phyloP scores from a whole-genome alignment of 2,329 filamentous ascomycete species.

The Arthrobotrys sphaeroides region DNA sequence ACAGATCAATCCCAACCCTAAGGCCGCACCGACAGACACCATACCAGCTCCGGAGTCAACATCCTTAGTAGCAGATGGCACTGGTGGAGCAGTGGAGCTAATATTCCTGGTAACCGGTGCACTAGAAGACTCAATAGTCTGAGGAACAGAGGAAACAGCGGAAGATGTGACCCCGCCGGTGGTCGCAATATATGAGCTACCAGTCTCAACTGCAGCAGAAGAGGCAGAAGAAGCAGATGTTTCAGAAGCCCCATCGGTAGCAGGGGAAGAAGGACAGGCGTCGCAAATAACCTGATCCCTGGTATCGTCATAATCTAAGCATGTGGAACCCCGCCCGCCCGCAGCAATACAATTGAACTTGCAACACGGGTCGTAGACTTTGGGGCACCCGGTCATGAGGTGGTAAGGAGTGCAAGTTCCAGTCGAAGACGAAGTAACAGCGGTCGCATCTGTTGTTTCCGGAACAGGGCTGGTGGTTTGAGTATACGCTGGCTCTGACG shows the following conservation, averaged over 20 bases:
- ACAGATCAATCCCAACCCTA: conserved; percentile 10
- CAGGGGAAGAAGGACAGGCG: conserved; percentile 2
- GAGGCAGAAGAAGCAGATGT: not conserved
- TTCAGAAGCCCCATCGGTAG: not conserved
- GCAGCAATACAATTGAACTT: conserved; percentile 23
- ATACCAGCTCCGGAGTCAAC: conserved; percentile 4
- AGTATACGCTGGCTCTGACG: too few species aligned
- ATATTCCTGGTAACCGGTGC: not conserved
- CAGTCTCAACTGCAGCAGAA: not conserved
- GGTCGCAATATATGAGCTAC: not conserved
- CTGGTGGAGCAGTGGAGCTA: not conserved
- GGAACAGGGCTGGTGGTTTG: too few species aligned
- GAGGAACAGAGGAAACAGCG: not conserved
- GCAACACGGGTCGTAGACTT: conserved; percentile 31
- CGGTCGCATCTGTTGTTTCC: not conserved
- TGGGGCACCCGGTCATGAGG: conserved; percentile 4
- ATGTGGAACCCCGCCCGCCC: conserved; percentile 21
- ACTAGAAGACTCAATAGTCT: not conserved
- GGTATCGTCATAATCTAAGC: conserved; percentile 31
- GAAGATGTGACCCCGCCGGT: too few species aligned
- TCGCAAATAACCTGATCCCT: conserved; percentile 24
- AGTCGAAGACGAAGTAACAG: not conserved
- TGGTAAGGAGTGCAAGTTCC: conserved; percentile 19
- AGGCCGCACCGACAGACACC: not conserved
- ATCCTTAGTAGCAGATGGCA: conserved; percentile 2